Conservation (phyloP, 139 green algal species). For the Astrephomene gubernaculifera region DNA sequence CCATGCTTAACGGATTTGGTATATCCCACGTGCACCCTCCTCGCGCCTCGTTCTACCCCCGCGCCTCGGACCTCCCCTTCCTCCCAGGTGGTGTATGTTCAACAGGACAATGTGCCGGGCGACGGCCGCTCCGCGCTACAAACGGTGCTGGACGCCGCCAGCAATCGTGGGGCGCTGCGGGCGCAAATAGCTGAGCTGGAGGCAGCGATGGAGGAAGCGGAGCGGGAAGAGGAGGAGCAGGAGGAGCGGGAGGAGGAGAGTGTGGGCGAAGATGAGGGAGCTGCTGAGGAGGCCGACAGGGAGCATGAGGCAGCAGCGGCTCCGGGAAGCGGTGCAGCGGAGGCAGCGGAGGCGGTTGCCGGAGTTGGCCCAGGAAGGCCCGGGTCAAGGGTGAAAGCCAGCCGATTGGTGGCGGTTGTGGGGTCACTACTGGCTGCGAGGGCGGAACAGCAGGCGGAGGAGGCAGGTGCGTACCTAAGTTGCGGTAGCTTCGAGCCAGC, state of each 20-base stretch:
- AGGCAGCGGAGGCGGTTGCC: no score
- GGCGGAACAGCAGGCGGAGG: neutral
- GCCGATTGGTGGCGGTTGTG: constrained; percentile 25
- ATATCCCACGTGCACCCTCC: no score
- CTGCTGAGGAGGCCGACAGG: neutral
- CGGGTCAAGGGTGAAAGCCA: no score
- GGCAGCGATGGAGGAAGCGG: constrained; percentile 38
- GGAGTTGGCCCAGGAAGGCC: no score
- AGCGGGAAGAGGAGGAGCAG: neutral
- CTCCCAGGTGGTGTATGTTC: constrained; percentile 24
- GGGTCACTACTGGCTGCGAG: neutral
- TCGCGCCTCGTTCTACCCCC: no score
- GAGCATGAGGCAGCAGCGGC: no score
- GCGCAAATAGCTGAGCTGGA: constrained; percentile 46
- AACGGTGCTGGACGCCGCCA: constrained; percentile 29
- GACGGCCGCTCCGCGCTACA: constrained; percentile 19
- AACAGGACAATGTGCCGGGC: constrained; percentile 43
- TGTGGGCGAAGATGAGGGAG: neutral
- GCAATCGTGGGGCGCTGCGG: neutral
- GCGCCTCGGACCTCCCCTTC: neutral
- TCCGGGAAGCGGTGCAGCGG: neutral
- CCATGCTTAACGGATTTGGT: no score
- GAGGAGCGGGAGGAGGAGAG: neutral
- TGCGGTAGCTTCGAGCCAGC: no score
- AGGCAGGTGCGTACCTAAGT: neutral